Conservation (phyloP, 1,284 basidiomycete genomes). For the Fomitopsis palustris region DNA sequence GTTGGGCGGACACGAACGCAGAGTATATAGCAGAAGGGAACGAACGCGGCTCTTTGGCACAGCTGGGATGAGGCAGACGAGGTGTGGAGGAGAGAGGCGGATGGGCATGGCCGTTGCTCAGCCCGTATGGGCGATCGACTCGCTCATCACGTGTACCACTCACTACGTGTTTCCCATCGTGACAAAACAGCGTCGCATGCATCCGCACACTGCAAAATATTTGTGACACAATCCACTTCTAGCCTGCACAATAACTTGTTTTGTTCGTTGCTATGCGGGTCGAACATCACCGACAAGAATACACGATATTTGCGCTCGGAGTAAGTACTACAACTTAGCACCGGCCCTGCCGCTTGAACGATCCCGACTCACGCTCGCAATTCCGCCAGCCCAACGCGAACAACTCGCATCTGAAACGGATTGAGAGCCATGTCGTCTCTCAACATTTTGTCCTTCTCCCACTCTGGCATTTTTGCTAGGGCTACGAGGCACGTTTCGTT, state of each 20-base stretch:
- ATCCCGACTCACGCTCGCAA: neutral
- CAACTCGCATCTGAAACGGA: neutral
- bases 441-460: neutral
- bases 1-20: neutral
- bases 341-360: no score
- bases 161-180: neutral
- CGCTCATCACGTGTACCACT: neutral
- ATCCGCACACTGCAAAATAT: neutral
- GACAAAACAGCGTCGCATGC: neutral
- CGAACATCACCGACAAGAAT: no score
- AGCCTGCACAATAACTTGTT: no score
- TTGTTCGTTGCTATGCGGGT: no score
- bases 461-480: neutral
- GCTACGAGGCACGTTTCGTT: neutral
- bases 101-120: neutral
- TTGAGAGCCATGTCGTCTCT: slow-evolving; percentile 1
- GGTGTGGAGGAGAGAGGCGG: neutral
- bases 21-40: neutral
- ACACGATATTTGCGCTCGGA: no score
- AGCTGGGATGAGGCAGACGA: neutral
- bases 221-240: neutral
- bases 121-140: neutral
- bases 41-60: neutral
- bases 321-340: no score
- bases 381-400: neutral